Conservation (phyloP, 2,329 filamentous ascomycete genomes). For the Raffaelea albimanens region DNA sequence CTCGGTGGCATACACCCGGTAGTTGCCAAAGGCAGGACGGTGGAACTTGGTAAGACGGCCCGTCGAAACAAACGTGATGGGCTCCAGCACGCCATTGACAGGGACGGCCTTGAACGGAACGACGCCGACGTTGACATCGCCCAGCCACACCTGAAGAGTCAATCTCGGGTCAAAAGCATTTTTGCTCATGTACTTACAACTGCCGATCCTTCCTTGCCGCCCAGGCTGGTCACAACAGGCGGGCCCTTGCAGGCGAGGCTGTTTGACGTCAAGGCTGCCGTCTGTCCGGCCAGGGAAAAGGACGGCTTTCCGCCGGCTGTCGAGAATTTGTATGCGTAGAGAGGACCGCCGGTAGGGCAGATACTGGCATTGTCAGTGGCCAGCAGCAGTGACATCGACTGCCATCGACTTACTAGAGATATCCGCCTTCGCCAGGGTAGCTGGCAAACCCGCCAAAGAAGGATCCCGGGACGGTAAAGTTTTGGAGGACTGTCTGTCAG, state of each 20-base stretch:
- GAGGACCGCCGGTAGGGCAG: slow-evolving; percentile 22
- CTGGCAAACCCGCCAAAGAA: slow-evolving; percentile 28
- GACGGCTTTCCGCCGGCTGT: slow-evolving; percentile 20
- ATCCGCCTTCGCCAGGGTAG: slow-evolving; percentile 32
- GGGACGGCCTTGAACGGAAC: slow-evolving; percentile 28
- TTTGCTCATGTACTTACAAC: slow-evolving; percentile 16
- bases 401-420: slow-evolving; percentile 22
- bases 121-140: slow-evolving; percentile 25
- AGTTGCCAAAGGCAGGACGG: slow-evolving; percentile 28
- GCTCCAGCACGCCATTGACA: slow-evolving; percentile 19
- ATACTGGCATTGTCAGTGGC: slow-evolving; percentile 8
- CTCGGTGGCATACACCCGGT: slow-evolving; percentile 17
- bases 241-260: slow-evolving; percentile 22
- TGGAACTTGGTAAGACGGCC: slow-evolving; percentile 26
- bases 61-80: slow-evolving; percentile 22
- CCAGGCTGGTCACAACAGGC: slow-evolving; percentile 25
- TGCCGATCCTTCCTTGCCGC: slow-evolving; percentile 22
- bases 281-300: slow-evolving; percentile 22
- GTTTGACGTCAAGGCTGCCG: slow-evolving; percentile 10
- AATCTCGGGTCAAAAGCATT: background rate
- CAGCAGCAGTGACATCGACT: background rate
- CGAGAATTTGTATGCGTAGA: slow-evolving; percentile 24
- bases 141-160: too few species aligned
- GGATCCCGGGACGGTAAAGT: slow-evolving; percentile 16
- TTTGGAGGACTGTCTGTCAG: background rate